Conservation (phyloP, 1,139 yeast genomes). For the Pichia sp. region DNA sequence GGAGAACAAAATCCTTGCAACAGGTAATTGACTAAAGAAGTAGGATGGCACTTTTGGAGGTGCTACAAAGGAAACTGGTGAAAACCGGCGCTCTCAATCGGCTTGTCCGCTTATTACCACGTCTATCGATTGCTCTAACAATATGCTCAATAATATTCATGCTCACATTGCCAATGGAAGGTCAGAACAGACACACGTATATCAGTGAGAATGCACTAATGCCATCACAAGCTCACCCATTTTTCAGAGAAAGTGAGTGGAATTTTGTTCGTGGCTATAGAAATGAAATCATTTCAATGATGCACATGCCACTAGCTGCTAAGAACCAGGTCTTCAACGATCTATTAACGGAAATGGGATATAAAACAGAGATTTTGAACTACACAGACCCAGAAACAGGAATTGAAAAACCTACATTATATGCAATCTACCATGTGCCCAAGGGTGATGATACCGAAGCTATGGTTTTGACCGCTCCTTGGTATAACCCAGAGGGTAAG, state of each 20-base stretch:
- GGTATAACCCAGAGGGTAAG: conserved; percentile 57
- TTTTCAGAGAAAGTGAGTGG: conserved; percentile 94
- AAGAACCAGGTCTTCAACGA: conserved; percentile 45
- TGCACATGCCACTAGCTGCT: conserved; percentile 33
- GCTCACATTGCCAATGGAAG: conserved; percentile 68
- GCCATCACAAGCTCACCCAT: conserved; percentile 94
- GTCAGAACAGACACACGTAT: conserved; percentile 77
- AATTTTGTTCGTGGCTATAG: conserved; percentile 84
- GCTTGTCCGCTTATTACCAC: conserved; percentile 53
- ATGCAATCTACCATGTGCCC: conserved; percentile 90
- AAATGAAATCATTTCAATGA: conserved; percentile 44
- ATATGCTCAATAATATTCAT: conserved; percentile 64
- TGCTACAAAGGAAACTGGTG: conserved; percentile 36
- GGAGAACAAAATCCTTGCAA: neutral
- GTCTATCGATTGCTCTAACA: conserved; percentile 56
- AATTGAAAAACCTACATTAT: conserved; percentile 40
- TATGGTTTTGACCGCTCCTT: conserved; percentile 86
- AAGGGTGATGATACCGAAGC: conserved; percentile 97
- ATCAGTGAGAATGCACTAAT: conserved; percentile 93
- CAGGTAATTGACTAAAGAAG: neutral
- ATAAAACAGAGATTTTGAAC: conserved; percentile 49
- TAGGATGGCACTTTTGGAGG: conserved; percentile 32
- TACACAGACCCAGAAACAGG: conserved; percentile 19
- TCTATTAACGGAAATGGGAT: conserved; percentile 73
- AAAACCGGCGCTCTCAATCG: conserved; percentile 58